Evolutionary conservation across 208 protist species (phyloP).

Genomic region (Herpetomonas samuelpessoai): DNA sequence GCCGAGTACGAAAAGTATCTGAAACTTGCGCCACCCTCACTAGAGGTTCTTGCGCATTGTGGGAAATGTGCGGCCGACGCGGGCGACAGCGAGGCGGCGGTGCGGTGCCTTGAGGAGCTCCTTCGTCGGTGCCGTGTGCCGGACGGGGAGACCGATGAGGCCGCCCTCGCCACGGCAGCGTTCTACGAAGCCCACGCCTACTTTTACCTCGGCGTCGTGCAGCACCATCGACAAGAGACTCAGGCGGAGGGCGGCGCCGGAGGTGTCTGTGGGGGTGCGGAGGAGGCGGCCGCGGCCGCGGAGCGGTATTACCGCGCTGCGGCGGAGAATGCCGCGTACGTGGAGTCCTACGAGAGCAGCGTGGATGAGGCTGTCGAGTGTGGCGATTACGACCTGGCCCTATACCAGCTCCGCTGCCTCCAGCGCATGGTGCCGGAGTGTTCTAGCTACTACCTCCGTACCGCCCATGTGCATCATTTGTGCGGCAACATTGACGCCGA

Average conservation of each 20-base stretch:
- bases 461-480: constrained; percentile 57
- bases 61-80: constrained; percentile 81
- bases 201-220: constrained; percentile 74
- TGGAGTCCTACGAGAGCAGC: constrained; percentile 58
- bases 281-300: constrained; percentile 29
- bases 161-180: constrained; percentile 18
- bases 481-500: constrained; percentile 42
- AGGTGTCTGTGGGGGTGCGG: constrained; percentile 4
- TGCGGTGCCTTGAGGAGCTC: constrained; percentile 42
- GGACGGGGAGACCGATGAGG: constrained; percentile 8
- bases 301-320: constrained; percentile 39
- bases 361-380: constrained; percentile 44
- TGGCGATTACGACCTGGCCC: constrained; percentile 49
- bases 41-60: constrained; percentile 75
- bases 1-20: constrained; percentile 87
- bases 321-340: constrained; percentile 40
- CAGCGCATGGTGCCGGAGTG: constrained; percentile 49
- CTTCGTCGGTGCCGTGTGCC: constrained; percentile 30
- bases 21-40: constrained; percentile 51
- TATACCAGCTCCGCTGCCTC: constrained; percentile 60
- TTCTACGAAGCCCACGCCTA: constrained; percentile 78
- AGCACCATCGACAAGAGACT: constrained; percentile 3
- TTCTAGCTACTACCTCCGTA: constrained; percentile 59
- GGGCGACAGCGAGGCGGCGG: constrained; percentile 45
- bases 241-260: constrained; percentile 4